These are phyloP conservation scores for Stachybotrys elegans DNA, from an alignment of 2,329 filamentous ascomycete species.

Conservation along the genomic window DNA sequence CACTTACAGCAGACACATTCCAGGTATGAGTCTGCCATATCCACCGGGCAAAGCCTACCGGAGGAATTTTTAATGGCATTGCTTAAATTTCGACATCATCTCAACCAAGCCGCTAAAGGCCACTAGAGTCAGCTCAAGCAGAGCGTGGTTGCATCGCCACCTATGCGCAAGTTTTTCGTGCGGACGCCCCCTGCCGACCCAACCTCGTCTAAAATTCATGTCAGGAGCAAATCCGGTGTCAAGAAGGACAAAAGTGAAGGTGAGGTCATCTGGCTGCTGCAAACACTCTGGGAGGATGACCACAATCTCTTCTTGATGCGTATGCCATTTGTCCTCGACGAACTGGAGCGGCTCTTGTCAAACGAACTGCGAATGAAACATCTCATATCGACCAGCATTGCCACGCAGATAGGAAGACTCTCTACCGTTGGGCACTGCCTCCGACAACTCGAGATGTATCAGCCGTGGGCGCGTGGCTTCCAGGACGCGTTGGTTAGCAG, in stretches of 20 bases:
- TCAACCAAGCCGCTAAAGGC: conserved; percentile 25
- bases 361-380: conserved; percentile 27
- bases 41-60: conserved; percentile 21
- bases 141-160: conserved; percentile 30
- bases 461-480: conserved; percentile 42
- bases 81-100: conserved; percentile 32
- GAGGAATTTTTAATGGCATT: conserved; percentile 29
- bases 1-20: conserved; percentile 21
- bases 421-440: conserved; percentile 39
- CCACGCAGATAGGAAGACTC: conserved; percentile 34
- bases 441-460: conserved; percentile 39
- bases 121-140: conserved; percentile 19
- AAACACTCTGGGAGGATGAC: conserved; percentile 30
- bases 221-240: conserved; percentile 9
- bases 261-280: conserved; percentile 31
- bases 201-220: conserved; percentile 15
- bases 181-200: conserved; percentile 18
- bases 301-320: conserved; percentile 23
- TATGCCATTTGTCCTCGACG: conserved; percentile 36
- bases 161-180: conserved; percentile 28
- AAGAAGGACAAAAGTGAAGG: conserved; percentile 15
- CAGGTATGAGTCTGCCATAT: conserved; percentile 26
- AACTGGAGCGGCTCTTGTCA: conserved; percentile 39
- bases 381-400: conserved; percentile 32
- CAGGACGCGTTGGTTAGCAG: conserved; percentile 17